Evolutionary conservation across 2,329 filamentous ascomycete species (phyloP).

Genomic region (Sclerotinia minor): DNA sequence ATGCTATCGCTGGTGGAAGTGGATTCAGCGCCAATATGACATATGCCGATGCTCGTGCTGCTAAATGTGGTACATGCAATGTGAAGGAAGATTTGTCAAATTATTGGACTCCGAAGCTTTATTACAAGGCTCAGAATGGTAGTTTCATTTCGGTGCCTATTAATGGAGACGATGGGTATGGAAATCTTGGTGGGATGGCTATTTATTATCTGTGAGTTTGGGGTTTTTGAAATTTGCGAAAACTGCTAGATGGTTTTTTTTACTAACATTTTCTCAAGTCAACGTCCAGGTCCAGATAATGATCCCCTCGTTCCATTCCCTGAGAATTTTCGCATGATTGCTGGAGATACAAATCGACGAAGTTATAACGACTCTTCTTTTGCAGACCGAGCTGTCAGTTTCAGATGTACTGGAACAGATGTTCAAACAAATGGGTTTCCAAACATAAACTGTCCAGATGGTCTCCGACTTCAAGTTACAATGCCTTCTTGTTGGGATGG

Average conservation of each 20-base stretch:
- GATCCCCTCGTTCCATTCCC: conserved; percentile 18
- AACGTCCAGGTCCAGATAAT: conserved; percentile 22
- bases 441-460: conserved; percentile 53
- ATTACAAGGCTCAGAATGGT: conserved; percentile 39
- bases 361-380: conserved; percentile 20
- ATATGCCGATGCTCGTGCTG: conserved; percentile 35
- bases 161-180: conserved; percentile 42
- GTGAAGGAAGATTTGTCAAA: conserved; percentile 44
- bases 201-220: conserved; percentile 43
- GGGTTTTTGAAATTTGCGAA: background rate
- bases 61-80: conserved; percentile 41
- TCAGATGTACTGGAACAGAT: conserved; percentile 54
- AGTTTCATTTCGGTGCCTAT: conserved; percentile 40
- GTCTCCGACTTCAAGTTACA: conserved; percentile 55
- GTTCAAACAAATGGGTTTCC: conserved; percentile 53
- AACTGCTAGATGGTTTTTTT: background rate
- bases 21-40: conserved; percentile 46
- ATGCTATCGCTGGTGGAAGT: conserved; percentile 37
- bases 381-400: conserved; percentile 41
- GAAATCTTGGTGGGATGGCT: conserved; percentile 35
- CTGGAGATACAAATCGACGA: conserved; percentile 43
- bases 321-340: conserved; percentile 49
- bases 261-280: background rate
- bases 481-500: conserved; percentile 65
- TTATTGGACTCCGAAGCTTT: conserved; percentile 41